Base-by-base conservation (phyloP, 768 basidiomycete species). In the Sporobolomyces pararoseus region DNA sequence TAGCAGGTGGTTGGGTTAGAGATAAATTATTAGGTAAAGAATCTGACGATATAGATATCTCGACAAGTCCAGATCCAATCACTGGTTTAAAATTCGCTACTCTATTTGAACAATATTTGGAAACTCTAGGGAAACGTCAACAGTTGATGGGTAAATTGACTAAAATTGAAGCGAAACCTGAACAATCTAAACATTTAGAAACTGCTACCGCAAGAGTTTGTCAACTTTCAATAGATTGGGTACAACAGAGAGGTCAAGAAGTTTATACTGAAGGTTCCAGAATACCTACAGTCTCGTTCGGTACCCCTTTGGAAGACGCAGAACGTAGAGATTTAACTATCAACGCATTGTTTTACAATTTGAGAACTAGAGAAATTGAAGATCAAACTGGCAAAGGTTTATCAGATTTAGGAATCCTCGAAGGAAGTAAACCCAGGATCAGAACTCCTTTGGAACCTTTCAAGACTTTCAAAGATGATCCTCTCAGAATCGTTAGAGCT, bases 1-100 rank as follows among this genome's bases (percentile, higher is more conserved):
- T 99, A 54, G 96, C 93, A 16, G 96, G 96, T 23, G 96, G 96
- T 25, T 99, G 96, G 96, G 96, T 98, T 52, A 83, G 96, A 76
- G 96, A 99, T 80, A 99, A 99, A 87, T 82, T 98, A 52, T 84
- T 98, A 42, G 88, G 87, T 16, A 82, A 84, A 23, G 82, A 89
- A 62, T 91, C 89, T 75, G 86, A 91, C 78, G 96, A 99, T 76
- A 89, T 99, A 72, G 96, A 99, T 79, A 85, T 99, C 73, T 92
- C 95, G 10, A 83, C 97, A 27, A 85, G 86, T 46, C 83, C 73
- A 2, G 73, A 68, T 25, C 73, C 89, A 74, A 89, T 95, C 81
- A 97, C 94, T 83, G 96, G 96, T 9, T 82, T 89, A 35, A 81
- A 88, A 0, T 99, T 98, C 80, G 96, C 94, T 2, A 84, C 88